phyloP scores from a whole-genome alignment of 2,329 filamentous ascomycete species.

The Acephala macrosclerotiorum region DNA sequence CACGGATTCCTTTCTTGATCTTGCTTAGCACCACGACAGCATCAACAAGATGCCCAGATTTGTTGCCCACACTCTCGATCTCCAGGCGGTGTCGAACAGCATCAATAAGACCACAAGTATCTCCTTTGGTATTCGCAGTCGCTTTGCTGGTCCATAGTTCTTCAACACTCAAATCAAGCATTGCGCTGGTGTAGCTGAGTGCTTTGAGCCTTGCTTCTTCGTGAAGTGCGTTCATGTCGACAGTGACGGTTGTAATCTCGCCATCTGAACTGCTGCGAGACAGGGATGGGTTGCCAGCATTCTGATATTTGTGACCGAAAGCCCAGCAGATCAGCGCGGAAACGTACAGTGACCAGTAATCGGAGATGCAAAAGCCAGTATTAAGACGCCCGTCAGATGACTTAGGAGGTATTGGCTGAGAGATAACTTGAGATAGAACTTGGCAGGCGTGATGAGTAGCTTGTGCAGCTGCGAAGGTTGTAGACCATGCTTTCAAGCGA shows the following conservation, averaged over 20 bases:
- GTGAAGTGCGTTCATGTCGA: constrained; percentile 16
- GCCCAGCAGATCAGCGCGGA: constrained; percentile 68
- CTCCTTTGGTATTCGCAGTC: constrained; percentile 46
- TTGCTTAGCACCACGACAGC: constrained; percentile 59
- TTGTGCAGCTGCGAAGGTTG: constrained; percentile 53
- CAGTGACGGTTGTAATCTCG: constrained; percentile 16
- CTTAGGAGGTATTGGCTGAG: constrained; percentile 30
- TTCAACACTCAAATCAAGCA: constrained; percentile 50
- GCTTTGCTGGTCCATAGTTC: constrained; percentile 48
- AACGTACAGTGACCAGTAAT: constrained; percentile 64
- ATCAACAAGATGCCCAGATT: constrained; percentile 60
- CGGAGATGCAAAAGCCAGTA: constrained; percentile 47
- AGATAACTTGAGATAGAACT: constrained; percentile 56
- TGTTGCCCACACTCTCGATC: constrained; percentile 56
- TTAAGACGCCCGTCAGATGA: constrained; percentile 28
- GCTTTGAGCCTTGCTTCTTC: constrained; percentile 36
- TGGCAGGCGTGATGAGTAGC: constrained; percentile 60
- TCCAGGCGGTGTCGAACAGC: constrained; percentile 57
- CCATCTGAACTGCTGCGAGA: constrained; percentile 27
- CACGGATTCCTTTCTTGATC: constrained; percentile 54
- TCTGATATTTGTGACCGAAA: constrained; percentile 50
- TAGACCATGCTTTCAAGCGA: constrained; percentile 54
- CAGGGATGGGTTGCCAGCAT: constrained; percentile 24
- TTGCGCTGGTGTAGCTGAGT: constrained; percentile 45
- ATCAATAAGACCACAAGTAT: constrained; percentile 55